phyloP scores from a whole-genome alignment of 768 basidiomycete species.

The Gymnopilus junonius region DNA sequence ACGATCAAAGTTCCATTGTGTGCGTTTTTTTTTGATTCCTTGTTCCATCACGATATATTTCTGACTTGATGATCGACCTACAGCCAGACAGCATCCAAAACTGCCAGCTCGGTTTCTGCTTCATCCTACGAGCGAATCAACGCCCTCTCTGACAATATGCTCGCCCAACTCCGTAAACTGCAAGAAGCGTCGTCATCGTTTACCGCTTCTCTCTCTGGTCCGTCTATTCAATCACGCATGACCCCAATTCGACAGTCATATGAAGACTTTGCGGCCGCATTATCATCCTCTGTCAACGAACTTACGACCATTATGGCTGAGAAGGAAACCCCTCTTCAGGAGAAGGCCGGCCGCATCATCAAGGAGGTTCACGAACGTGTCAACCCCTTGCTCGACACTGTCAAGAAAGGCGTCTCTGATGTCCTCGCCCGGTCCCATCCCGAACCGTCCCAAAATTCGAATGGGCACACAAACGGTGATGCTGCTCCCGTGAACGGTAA shows the following conservation, averaged over 20 bases:
- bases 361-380: conserved; percentile 65
- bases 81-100: conserved; percentile 73
- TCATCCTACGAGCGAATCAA: conserved; percentile 62
- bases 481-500: conserved; percentile 10
- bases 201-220: conserved; percentile 45
- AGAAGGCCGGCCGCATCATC: conserved; percentile 62
- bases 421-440: conserved; percentile 34
- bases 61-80: background rate
- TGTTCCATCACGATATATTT: conserved; percentile 10
- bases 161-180: conserved; percentile 67
- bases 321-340: conserved; percentile 60
- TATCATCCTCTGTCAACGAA: conserved; percentile 54
- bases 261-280: conserved; percentile 49
- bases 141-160: conserved; percentile 66
- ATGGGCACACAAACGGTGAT: background rate
- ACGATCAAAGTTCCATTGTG: conserved; percentile 67
- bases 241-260: conserved; percentile 66
- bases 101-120: conserved; percentile 63
- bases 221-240: conserved; percentile 47
- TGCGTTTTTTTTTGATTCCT: conserved; percentile 36
- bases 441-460: background rate
- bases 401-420: conserved; percentile 46
- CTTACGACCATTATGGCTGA: conserved; percentile 54
- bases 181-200: conserved; percentile 60
- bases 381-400: conserved; percentile 59